Conservation (phyloP, 495 filamentous ascomycete genomes). For the Aspergillus affinis region DNA sequence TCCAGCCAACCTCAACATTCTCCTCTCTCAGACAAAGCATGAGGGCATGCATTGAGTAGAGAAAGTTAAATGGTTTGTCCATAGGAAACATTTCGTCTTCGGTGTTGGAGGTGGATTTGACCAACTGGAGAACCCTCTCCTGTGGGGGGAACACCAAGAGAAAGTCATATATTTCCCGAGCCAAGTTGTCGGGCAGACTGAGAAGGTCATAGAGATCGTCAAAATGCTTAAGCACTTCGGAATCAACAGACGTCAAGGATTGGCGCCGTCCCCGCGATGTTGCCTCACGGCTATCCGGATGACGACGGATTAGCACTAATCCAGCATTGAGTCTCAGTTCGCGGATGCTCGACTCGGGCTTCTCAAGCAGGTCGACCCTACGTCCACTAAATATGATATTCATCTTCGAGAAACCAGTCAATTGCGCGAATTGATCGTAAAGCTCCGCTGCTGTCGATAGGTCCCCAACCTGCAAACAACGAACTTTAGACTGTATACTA, state of each 20-base stretch:
- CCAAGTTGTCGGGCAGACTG: constrained; percentile 68
- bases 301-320: constrained; percentile 56
- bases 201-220: constrained; percentile 81
- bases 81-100: constrained; percentile 64
- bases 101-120: constrained; percentile 52
- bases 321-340: constrained; percentile 55
- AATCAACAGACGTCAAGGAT: constrained; percentile 57
- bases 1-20: constrained; percentile 34
- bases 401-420: constrained; percentile 72
- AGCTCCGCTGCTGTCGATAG: constrained; percentile 70
- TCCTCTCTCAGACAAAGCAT: constrained; percentile 49
- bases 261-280: constrained; percentile 25
- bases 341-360: constrained; percentile 36
- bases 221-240: constrained; percentile 80
- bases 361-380: constrained; percentile 44
- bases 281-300: constrained; percentile 37
- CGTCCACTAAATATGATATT: constrained; percentile 53
- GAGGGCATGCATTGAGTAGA: constrained; percentile 72
- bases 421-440: constrained; percentile 58
- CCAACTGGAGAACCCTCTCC: constrained; percentile 55
- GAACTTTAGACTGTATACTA: constrained; percentile 53
- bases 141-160: constrained; percentile 71
- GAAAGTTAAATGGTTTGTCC: constrained; percentile 66
- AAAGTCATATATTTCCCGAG: constrained; percentile 74
- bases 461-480: constrained; percentile 59